phyloP scores from a whole-genome alignment of 2,329 filamentous ascomycete species.

The Pseudogymnoascus sp. region DNA sequence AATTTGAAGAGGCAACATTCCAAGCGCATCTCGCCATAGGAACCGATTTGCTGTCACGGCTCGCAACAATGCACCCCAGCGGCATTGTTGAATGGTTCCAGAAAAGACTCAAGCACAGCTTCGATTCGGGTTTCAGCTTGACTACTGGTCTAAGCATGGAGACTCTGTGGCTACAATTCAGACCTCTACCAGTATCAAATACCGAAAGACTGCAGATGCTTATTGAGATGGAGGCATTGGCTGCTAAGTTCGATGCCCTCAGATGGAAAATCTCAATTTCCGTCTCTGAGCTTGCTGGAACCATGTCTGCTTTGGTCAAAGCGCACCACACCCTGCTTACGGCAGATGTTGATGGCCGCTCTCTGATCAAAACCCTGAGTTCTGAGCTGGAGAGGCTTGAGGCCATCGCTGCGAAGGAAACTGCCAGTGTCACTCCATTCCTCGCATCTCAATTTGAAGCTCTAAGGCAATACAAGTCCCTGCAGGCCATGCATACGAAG shows the following conservation, averaged over 20 bases:
- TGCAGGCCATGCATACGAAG: conserved; percentile 16
- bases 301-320: conserved; percentile 47
- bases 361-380: conserved; percentile 42
- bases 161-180: conserved; percentile 64
- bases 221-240: conserved; percentile 47
- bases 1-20: conserved; percentile 57
- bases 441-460: conserved; percentile 50
- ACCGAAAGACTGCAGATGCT: conserved; percentile 40
- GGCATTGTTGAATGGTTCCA: conserved; percentile 21
- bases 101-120: conserved; percentile 44
- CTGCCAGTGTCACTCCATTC: conserved; percentile 40
- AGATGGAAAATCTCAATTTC: conserved; percentile 51
- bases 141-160: conserved; percentile 76
- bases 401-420: conserved; percentile 35
- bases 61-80: background rate
- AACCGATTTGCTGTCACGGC: conserved; percentile 17
- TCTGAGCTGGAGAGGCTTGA: conserved; percentile 48
- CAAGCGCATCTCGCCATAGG: conserved; percentile 51
- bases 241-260: conserved; percentile 52
- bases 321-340: conserved; percentile 50
- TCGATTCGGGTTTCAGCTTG: conserved; percentile 64
- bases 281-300: conserved; percentile 44
- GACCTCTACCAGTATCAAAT: conserved; percentile 52
- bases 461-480: conserved; percentile 40
- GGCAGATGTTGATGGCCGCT: conserved; percentile 26